phyloP scores from a whole-genome alignment of 192 early-diverging fungal genomes.

The Mortierella claussenii region DNA sequence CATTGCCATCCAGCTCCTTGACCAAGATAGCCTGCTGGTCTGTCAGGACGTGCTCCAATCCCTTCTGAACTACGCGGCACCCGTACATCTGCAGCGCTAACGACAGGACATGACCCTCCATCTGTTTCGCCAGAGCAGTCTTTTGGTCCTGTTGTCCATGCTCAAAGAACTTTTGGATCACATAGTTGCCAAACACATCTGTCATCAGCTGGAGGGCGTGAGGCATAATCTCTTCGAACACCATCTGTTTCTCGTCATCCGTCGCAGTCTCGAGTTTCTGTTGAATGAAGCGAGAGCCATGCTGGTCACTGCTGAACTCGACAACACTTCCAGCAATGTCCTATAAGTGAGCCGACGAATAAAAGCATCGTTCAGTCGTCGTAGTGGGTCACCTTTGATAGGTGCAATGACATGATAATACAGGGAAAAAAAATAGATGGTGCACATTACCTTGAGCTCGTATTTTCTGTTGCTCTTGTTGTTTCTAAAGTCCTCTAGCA shows the following conservation, averaged over 20 bases:
- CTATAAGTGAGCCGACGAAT: no score
- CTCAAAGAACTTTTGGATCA: conserved; percentile 99
- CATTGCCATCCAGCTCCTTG: conserved; percentile 92
- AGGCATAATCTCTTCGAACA: conserved; percentile 96
- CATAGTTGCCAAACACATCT: conserved; percentile 99
- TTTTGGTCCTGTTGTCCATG: conserved; percentile 96
- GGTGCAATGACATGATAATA: no score
- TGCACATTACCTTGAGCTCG: conserved; percentile 79
- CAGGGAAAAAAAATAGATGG: no score
- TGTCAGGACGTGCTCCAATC: conserved; percentile 89
- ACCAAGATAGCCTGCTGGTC: conserved; percentile 94
- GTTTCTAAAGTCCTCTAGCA: conserved; percentile 97
- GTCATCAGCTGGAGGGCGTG: conserved; percentile 95
- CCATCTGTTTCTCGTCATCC: conserved; percentile 94
- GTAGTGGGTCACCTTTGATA: no score
- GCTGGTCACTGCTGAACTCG: conserved; percentile 99
- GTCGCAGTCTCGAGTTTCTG: conserved; percentile 95
- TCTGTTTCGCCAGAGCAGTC: conserved; percentile 90
- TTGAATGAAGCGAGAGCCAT: conserved; percentile 98
- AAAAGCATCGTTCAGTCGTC: no score
- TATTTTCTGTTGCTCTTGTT: conserved; percentile 96
- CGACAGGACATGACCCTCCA: conserved; percentile 95
- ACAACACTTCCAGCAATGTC: conserved; percentile 95
- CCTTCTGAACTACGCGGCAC: conserved; percentile 98
- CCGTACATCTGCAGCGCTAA: conserved; percentile 99